These are phyloP conservation scores for Salix koriyanagi DNA, from an alignment of 345 rosid genomes.

Conservation along the genomic window DNA sequence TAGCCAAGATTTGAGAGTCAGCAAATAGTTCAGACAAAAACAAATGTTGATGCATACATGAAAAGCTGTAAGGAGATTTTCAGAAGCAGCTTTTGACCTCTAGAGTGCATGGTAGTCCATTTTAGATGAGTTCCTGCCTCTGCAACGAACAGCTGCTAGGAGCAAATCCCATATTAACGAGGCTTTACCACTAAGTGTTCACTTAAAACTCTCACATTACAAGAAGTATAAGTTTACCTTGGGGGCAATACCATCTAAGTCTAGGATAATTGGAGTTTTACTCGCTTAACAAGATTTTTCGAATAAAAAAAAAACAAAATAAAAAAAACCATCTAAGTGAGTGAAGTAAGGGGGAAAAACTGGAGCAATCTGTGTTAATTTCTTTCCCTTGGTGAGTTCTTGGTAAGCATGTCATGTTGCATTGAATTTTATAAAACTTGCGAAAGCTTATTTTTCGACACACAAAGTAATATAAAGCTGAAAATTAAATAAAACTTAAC, in stretches of 20 bases:
- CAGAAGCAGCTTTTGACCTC: neutral
- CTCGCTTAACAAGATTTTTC: too few relatives aligned
- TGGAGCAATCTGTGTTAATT: constrained; percentile 88
- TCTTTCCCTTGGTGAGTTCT: constrained; percentile 84
- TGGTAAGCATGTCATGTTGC: constrained; percentile 61
- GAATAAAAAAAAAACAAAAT: too few relatives aligned
- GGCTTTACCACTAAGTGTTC: neutral
- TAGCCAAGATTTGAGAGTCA: neutral
- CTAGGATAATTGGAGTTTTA: too few relatives aligned
- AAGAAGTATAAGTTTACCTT: too few relatives aligned
- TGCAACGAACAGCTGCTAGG: too few relatives aligned
- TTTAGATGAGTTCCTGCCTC: too few relatives aligned
- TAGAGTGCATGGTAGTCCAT: neutral
- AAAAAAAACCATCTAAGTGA: too few relatives aligned
- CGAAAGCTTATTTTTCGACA: neutral
- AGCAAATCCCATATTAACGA: neutral
- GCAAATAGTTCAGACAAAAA: neutral
- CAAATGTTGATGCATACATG: neutral
- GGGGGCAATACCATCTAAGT: too few relatives aligned
- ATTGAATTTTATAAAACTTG: neutral
- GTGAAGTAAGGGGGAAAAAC: too few relatives aligned
- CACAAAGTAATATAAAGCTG: neutral
- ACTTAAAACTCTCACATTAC: neutral
- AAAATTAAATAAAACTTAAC: neutral
- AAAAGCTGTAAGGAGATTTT: neutral